Evolutionary conservation across 352 stramenopile species (phyloP).

Genomic region (Phytophthora tubulina): DNA sequence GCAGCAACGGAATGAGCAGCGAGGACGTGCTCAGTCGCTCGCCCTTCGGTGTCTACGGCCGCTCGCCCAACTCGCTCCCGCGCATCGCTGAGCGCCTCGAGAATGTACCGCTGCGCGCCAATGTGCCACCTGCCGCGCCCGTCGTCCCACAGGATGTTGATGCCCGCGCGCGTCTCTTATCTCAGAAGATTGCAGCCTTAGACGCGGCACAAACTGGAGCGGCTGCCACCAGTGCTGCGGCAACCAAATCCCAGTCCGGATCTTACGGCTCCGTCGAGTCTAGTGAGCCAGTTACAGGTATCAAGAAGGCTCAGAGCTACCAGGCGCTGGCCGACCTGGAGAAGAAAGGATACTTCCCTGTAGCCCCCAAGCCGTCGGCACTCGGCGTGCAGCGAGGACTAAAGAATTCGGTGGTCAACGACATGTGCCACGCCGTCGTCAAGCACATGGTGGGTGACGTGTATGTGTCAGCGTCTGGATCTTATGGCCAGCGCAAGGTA

Average conservation of each 20-base stretch:
- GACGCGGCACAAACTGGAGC: conserved; percentile 28
- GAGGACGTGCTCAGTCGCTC: conserved; percentile 71
- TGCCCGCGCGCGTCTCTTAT: conserved; percentile 62
- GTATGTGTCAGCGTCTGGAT: conserved; percentile 78
- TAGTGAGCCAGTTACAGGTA: conserved; percentile 44
- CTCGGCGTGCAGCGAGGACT: conserved; percentile 83
- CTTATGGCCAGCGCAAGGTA: conserved; percentile 78
- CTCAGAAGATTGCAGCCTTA: conserved; percentile 62
- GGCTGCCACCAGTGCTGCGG: conserved; percentile 1
- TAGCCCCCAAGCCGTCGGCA: conserved; percentile 78
- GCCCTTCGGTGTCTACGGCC: conserved; percentile 63
- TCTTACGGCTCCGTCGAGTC: conserved; percentile 59
- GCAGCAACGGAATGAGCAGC: conserved; percentile 57
- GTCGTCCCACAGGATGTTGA: conserved; percentile 51
- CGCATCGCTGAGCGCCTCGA: conserved; percentile 79
- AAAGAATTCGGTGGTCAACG: conserved; percentile 90
- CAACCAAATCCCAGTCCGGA: conserved; percentile 54
- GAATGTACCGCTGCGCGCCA: conserved; percentile 64
- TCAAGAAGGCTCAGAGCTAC: conserved; percentile 85
- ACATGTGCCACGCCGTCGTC: conserved; percentile 88
- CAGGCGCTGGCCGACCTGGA: conserved; percentile 85
- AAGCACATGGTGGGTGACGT: conserved; percentile 92
- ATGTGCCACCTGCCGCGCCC: conserved; percentile 38
- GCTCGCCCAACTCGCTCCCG: conserved; percentile 65
- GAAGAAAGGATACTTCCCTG: conserved; percentile 86